Evolutionary conservation across 169 alveolate species (phyloP), one percentile per base, ranked within the genome.

Genomic region (Eimeria praecox): DNA sequence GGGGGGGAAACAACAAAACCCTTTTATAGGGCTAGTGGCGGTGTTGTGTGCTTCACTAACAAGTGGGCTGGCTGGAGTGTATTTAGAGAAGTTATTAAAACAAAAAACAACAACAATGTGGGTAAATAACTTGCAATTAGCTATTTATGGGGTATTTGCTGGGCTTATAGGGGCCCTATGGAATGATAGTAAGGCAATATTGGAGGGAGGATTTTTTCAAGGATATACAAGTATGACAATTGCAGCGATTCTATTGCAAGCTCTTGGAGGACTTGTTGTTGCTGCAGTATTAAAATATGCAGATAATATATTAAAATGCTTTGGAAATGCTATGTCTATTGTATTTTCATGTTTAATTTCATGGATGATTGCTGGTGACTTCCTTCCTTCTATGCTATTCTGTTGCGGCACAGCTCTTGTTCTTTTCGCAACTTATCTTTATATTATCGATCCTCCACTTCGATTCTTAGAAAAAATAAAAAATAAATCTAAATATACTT

Each of bases 271-370:
- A n/a, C 97, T 97, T 30, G 96, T 97, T 33, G 98, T 97, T 38
- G 98, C 98, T 22, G 98, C 98, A 0, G 98, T 97, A 52, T 95
- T 97, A 42, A 97, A 97, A 88, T 97, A 97, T 86, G 98, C 98
- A 12, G 98, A 97, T 95, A 97, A 97, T 69, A 97, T 97, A 40
- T 97, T 97, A 46, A 97, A 97, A 64, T 96, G 97, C 75, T 97
- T 96, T 66, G 98, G 97, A 24, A 97, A 96, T 59, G 94, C 98
- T 35, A 35, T 93, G 33, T 95, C 97, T 16, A 97, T 97, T 40
- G 95, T 96, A 8, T 78, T 91, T 30, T 69, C 97, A 14, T 95
- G 96, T 38, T 18, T 91, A 24, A n/a, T 95, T 30, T 71, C 95
- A n/a, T 91, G 91, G 94, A 46, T 35, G 54, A 20, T 95, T n/a